These are phyloP conservation scores for Nigrospora osmanthi DNA, from an alignment of 2,329 filamentous ascomycete species.

Conservation along the genomic window DNA sequence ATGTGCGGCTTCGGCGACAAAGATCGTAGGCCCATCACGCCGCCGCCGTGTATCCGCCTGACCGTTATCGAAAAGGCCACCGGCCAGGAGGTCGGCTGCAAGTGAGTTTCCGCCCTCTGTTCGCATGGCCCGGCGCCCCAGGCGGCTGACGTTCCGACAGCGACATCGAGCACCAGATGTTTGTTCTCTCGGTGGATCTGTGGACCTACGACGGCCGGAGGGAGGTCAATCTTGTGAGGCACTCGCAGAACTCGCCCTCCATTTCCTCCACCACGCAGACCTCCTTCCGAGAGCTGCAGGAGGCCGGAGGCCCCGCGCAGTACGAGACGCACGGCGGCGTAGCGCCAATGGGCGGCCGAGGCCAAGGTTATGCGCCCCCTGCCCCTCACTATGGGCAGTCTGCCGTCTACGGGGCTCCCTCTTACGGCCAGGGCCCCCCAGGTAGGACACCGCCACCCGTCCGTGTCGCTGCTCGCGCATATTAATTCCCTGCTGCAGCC, in stretches of 20 bases:
- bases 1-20: constrained; percentile 99
- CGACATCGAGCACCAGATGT: constrained; percentile 21
- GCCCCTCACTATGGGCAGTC: background rate
- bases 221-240: constrained; percentile 60
- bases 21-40: constrained; percentile 93
- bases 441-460: too few relatives aligned
- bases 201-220: constrained; percentile 58
- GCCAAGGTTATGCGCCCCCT: background rate
- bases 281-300: constrained; percentile 47
- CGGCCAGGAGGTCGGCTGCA: constrained; percentile 75
- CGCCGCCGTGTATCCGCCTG: constrained; percentile 83
- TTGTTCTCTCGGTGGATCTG: constrained; percentile 50
- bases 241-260: constrained; percentile 59
- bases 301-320: constrained; percentile 1
- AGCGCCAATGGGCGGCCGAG: background rate
- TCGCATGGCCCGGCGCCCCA: background rate
- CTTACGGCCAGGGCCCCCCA: too few relatives aligned
- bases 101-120: constrained; percentile 43
- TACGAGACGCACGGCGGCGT: background rate
- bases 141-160: constrained; percentile 7
- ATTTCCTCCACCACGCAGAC: constrained; percentile 76
- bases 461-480: too few relatives aligned
- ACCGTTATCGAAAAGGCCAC: constrained; percentile 68
- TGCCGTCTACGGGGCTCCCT: background rate
- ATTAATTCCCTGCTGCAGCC: too few relatives aligned